Base-by-base conservation (phyloP, 2,329 filamentous ascomycete species). In the Aspergillus fischeri region DNA sequence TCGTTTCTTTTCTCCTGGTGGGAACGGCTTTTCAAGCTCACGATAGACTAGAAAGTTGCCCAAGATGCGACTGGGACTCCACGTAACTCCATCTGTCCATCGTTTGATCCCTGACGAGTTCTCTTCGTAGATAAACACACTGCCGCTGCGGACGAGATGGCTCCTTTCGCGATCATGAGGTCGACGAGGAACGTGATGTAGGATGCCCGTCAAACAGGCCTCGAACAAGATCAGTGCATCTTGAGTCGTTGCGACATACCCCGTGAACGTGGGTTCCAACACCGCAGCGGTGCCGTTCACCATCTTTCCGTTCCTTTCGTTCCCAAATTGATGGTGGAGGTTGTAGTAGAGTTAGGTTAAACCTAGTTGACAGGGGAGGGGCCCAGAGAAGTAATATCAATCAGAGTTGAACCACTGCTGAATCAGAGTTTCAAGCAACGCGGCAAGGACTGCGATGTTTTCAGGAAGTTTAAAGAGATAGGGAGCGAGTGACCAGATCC, bases 121-220 rank as follows among this genome's bases (percentile, higher is more conserved):
- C 72, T 96, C 91, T 68, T 96, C 91, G 73, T 96, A 97, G 63
- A 96, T 90, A 75, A 96, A 94, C 49, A 96, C 84, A 63, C 89
- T 88, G 38, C 92, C 92, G 64, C 91, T 95, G 63, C 84, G 84
- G 69, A 96, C 94, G 52, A 96, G 83, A 21, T 85, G 81, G 25
- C 81, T 80, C 52, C 92, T 83, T 74, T 96, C 92, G 52, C 91
- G 83, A 67, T 96, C 92, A 71, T 96, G 91, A 1, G 92, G 92
- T 53, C 92, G 83, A 51, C 92, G 87, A 20, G 90, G 86, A 21
- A 94, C 89, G 72, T 94, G 91, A 51, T 82, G 83, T 8, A 93
- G 77, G 21, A 81, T 77, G 10, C 91, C 91, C 38, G 79, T 81
- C 17, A 96, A 79, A 65, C 88, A 91, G 8, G 86, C 89, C 72